Evolutionary conservation across 164 flowering plant genomes (phyloP), one percentile per base, ranked within the genome.

Genomic region (Tetrastigma voinierianum): DNA sequence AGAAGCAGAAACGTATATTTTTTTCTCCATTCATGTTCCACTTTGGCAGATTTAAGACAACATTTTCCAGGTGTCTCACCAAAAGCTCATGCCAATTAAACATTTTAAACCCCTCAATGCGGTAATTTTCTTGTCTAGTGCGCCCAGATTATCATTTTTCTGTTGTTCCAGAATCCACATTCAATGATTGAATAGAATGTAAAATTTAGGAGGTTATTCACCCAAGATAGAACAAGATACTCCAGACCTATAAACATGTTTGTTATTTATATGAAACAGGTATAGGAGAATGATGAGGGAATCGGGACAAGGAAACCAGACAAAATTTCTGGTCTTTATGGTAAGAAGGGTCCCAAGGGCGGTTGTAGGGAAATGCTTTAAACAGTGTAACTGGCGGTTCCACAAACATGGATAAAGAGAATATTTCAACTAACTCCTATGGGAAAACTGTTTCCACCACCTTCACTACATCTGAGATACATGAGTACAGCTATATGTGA

Each of bases 371-470:
- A 49, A 13, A n/a, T 49, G 17, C 7, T 49, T 49, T 14, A 49
- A 49, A 49, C 40, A 32, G 52, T 49, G 52, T 49, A 49, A 14
- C 15, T 49, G 16, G 2, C 1, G 52, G 14, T 49, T 24, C 16
- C 8, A 32, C 11, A 14, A 63, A 18, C 32, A 44, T 64, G 25
- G 15, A 61, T 11, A n/a, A 45, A n/a, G 16, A 24, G 45, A 24
- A 68, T 19, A 65, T 24, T 51, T 59, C 70, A 70, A 81, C 90
- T 75, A 73, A 93, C 99, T 98, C 88, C 92, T 1, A 54, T 10
- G 17, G 99, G 99, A 69, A 96, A 96, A 24, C 93, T 95, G 18
- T 98, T 96, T 78, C 93, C 99, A 61, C 99, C 97, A 60, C 99
- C 99, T 80, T 86, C 13, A 59, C 78, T 54, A 96, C 98, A 80